Evolutionary conservation across 305 asterid species (phyloP).

Genomic region (Fraxinus xanthoxyloides): DNA sequence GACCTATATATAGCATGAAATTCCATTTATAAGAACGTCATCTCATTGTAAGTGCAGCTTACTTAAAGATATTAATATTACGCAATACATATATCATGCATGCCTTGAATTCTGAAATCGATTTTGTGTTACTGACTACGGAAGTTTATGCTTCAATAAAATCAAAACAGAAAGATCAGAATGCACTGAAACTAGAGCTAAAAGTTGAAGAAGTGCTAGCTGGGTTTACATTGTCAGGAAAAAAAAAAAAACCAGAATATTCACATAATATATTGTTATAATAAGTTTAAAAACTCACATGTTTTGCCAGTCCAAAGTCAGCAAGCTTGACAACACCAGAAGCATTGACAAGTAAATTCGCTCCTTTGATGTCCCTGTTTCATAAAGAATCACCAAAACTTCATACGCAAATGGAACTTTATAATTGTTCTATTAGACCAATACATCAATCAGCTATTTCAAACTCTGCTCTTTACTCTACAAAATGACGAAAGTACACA

Average conservation of each 20-base stretch:
- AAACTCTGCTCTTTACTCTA: neutral
- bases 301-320: conserved; percentile 90
- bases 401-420: conserved; percentile 16
- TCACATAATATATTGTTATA: neutral
- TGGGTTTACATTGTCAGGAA: neutral
- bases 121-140: neutral
- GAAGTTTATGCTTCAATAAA: neutral
- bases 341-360: conserved; percentile 89
- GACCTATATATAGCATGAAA: neutral
- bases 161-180: neutral
- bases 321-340: conserved; percentile 86
- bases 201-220: neutral
- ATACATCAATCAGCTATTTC: neutral
- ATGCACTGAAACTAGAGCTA: neutral
- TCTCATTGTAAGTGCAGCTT: neutral
- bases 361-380: conserved; percentile 87
- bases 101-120: neutral
- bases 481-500: neutral
- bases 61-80: neutral
- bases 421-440: conserved; percentile 14
- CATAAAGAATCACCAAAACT: conserved; percentile 17
- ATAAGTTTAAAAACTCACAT: conserved; percentile 47
- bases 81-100: neutral
- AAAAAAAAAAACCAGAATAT: neutral
- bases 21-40: neutral